Evolutionary conservation across 169 alveolate genomes (phyloP).

Genomic region (Plasmodium coatneyi): DNA sequence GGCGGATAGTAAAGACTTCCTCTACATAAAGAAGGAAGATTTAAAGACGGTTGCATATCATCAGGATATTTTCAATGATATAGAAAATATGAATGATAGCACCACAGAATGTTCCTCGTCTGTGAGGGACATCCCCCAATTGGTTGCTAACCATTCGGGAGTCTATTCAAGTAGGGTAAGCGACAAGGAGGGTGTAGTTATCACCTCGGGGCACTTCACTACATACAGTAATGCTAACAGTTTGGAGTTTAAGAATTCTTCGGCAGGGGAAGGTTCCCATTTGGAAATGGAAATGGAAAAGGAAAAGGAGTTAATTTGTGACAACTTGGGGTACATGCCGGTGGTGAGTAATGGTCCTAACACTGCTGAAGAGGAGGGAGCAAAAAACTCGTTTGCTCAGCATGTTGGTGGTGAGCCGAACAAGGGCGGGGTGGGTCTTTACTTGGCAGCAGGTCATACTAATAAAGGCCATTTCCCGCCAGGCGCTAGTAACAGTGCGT

Average conservation of each 20-base stretch:
- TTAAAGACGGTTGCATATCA: conserved; percentile 4
- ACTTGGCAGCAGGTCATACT: neutral
- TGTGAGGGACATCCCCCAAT: conserved; percentile 12
- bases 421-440: neutral
- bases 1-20: neutral
- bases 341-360: neutral
- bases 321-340: neutral
- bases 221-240: neutral
- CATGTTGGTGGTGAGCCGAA: neutral
- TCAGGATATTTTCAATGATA: conserved; percentile 24
- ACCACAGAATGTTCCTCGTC: conserved; percentile 33
- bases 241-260: neutral
- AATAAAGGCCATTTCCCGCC: neutral
- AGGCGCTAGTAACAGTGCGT: neutral
- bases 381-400: neutral
- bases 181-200: neutral
- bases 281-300: neutral
- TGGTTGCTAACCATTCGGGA: neutral
- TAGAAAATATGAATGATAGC: conserved; percentile 49
- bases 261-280: neutral
- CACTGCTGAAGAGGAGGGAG: neutral
- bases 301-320: neutral
- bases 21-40: conserved; percentile 4
- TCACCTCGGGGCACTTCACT: neutral
- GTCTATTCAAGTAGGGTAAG: neutral